phyloP scores from a whole-genome alignment of 1,284 basidiomycete species.

The Kwoniella shivajii region DNA sequence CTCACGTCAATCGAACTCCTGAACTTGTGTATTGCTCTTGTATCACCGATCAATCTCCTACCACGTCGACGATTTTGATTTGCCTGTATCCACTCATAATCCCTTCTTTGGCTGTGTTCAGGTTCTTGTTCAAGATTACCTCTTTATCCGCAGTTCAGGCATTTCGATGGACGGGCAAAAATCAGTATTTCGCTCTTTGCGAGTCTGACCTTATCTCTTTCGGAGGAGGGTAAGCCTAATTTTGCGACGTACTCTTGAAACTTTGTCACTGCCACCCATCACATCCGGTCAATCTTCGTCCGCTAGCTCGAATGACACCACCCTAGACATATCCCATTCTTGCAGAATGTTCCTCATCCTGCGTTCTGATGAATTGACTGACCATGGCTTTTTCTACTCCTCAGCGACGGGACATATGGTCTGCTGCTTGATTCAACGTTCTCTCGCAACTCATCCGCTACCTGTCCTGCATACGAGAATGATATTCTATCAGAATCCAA shows the following conservation, averaged over 20 bases:
- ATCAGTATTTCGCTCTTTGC: conserved; percentile 87
- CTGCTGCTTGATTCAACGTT: conserved; percentile 85
- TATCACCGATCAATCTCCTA: background rate
- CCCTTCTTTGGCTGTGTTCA: conserved; percentile 47
- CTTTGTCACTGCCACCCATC: background rate
- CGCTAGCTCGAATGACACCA: too few relatives aligned
- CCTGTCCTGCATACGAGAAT: conserved; percentile 86
- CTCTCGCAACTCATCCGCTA: conserved; percentile 77
- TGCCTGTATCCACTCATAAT: background rate
- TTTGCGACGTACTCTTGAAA: background rate
- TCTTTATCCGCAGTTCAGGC: conserved; percentile 59
- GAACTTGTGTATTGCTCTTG: background rate
- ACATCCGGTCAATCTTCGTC: background rate
- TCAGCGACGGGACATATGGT: conserved; percentile 81
- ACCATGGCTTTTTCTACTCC: too few relatives aligned
- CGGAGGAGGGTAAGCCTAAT: conserved; percentile 75
- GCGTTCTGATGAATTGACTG: too few relatives aligned
- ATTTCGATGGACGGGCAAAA: conserved; percentile 85
- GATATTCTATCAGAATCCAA: conserved; percentile 68
- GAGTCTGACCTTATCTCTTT: conserved; percentile 78
- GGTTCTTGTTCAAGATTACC: conserved; percentile 71
- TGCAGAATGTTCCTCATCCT: too few relatives aligned
- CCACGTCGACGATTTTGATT: background rate
- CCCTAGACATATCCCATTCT: too few relatives aligned
- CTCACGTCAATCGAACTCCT: too few relatives aligned